These are phyloP conservation scores for Dioscorea alata DNA, from an alignment of 106 monocot genomes.

Conservation along the genomic window DNA sequence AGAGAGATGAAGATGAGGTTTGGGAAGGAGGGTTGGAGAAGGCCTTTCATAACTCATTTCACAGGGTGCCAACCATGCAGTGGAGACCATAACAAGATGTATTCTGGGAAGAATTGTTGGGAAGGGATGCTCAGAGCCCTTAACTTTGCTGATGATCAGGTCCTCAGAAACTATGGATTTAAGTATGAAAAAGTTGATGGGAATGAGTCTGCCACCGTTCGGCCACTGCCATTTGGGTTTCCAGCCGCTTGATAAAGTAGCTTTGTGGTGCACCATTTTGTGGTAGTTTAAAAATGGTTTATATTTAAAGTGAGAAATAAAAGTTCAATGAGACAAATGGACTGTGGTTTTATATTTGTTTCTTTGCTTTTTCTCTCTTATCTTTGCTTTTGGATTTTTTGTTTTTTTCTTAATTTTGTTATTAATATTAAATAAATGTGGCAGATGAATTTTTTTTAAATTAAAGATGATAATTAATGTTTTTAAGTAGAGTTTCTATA, in stretches of 20 bases:
- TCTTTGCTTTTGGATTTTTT: too few relatives aligned
- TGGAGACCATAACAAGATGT: conserved; percentile 55
- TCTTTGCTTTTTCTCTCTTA: too few relatives aligned
- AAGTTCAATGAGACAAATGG: too few relatives aligned
- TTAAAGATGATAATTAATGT: too few relatives aligned
- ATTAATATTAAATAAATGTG: too few relatives aligned
- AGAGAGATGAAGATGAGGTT: conserved; percentile 5
- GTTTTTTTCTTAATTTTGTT: too few relatives aligned
- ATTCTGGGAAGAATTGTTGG: conserved; percentile 52
- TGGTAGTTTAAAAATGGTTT: too few relatives aligned
- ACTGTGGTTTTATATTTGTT: too few relatives aligned
- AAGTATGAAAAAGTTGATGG: conserved; percentile 3
- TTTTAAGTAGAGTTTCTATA: too few relatives aligned
- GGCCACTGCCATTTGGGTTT: conserved; percentile 51
- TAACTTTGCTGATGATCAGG: conserved; percentile 64
- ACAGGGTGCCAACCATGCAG: conserved; percentile 89
- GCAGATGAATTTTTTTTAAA: too few relatives aligned
- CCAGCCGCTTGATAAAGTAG: conserved; percentile 10
- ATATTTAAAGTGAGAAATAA: too few relatives aligned
- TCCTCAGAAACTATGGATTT: conserved; percentile 50
- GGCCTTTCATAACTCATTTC: conserved; percentile 91
- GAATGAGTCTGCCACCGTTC: conserved; percentile 8
- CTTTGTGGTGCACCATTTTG: too few relatives aligned
- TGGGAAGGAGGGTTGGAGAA: conserved; percentile 22
- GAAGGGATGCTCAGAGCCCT: conserved; percentile 39